These are phyloP conservation scores for Breynia disticha DNA, from an alignment of 441 rosid genomes.

Conservation along the genomic window DNA sequence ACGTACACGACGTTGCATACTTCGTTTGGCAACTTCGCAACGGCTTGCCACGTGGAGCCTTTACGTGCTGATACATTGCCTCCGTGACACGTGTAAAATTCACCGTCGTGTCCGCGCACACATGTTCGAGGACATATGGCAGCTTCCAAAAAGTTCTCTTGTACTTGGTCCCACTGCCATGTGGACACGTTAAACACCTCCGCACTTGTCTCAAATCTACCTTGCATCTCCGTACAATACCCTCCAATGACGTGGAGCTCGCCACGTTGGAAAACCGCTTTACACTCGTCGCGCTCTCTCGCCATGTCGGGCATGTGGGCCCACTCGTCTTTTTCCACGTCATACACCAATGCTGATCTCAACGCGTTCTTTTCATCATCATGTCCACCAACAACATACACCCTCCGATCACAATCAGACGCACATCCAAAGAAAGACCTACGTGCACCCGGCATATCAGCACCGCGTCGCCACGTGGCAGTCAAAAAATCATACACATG, in stretches of 20 bases:
- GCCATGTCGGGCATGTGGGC: slow-evolving; percentile 45
- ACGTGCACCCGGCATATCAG: slow-evolving; percentile 47
- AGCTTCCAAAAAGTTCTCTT: slow-evolving; percentile 22
- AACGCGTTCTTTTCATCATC: slow-evolving; percentile 51
- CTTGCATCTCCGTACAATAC: slow-evolving; percentile 52
- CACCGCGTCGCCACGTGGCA: slow-evolving; percentile 50
- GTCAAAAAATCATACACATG: slow-evolving; percentile 37
- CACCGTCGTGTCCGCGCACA: slow-evolving; percentile 10
- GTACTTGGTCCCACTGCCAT: slow-evolving; percentile 33
- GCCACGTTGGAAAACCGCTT: slow-evolving; percentile 41
- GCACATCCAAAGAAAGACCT: slow-evolving; percentile 53
- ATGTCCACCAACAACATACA: slow-evolving; percentile 67
- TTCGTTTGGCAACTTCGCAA: slow-evolving; percentile 37
- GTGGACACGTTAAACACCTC: slow-evolving; percentile 34
- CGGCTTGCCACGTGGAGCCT: slow-evolving; percentile 30
- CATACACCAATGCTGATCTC: slow-evolving; percentile 43
- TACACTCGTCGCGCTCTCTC: slow-evolving; percentile 61
- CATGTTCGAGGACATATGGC: slow-evolving; percentile 30
- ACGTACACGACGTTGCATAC: slow-evolving; percentile 23
- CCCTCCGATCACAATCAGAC: slow-evolving; percentile 47
- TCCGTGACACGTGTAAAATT: slow-evolving; percentile 26
- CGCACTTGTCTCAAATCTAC: slow-evolving; percentile 34
- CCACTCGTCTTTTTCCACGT: slow-evolving; percentile 51
- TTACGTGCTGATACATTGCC: slow-evolving; percentile 20
- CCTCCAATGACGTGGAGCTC: slow-evolving; percentile 60